A percentile compares a stretch with the other conserved stretches of the same genome.
Conservation (phyloP, 306 rosid species). For the Citrullus colocynthis region DNA sequence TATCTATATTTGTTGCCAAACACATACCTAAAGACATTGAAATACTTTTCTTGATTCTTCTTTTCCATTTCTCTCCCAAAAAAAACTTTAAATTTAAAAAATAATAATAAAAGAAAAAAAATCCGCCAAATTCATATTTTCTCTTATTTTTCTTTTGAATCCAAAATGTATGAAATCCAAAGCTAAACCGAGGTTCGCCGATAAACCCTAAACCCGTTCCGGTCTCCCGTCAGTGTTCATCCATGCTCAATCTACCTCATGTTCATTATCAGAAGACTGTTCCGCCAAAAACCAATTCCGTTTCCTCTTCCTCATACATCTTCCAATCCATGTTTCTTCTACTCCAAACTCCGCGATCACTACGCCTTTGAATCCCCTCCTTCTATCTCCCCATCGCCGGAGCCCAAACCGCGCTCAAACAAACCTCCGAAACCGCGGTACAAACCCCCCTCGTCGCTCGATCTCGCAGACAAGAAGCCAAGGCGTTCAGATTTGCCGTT, state of each 20-base stretch:
- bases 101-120: no score
- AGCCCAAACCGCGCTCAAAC: slow-evolving; percentile 20
- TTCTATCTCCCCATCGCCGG: slow-evolving; percentile 30
- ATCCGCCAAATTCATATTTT: no score
- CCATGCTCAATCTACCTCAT: slow-evolving; percentile 29
- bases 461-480: slow-evolving; percentile 39
- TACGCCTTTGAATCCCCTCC: slow-evolving; percentile 56
- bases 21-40: no score
- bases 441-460: slow-evolving; percentile 68
- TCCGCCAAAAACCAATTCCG: slow-evolving; percentile 37
- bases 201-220: slow-evolving; percentile 10
- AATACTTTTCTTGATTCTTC: no score
- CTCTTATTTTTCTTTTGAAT: no score
- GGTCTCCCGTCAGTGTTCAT: neutral
- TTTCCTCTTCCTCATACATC: slow-evolving; percentile 8
- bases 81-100: no score
- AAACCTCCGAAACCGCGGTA: slow-evolving; percentile 42
- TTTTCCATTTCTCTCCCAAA: no score
- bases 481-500: slow-evolving; percentile 48
- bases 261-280: slow-evolving; percentile 29
- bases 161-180: no score
- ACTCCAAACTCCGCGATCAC: slow-evolving; percentile 51
- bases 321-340: slow-evolving; percentile 49
- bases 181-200: neutral
- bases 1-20: no score